Conservation (phyloP, 1,284 basidiomycete genomes). For the Pseudozyma flocculosa region DNA sequence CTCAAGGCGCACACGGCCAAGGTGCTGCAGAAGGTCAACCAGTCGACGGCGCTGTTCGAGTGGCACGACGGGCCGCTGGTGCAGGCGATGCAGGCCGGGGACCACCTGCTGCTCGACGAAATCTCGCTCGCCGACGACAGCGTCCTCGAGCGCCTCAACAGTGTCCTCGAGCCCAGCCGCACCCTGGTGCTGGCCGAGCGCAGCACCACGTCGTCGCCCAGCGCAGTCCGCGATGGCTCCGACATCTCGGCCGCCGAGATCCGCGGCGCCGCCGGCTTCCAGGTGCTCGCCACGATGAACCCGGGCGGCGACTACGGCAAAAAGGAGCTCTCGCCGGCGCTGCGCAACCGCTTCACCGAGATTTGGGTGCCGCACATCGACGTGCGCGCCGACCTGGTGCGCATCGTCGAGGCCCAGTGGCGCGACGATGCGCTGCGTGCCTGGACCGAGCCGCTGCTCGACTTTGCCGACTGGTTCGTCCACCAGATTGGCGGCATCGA, state of each 20-base stretch:
- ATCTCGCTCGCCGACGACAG: constrained; percentile 98
- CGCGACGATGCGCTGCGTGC: constrained; percentile 63
- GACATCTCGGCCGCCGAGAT: constrained; percentile 38
- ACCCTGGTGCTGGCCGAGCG: constrained; percentile 91
- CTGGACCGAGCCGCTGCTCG: constrained; percentile 71
- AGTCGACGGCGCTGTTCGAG: constrained; percentile 77
- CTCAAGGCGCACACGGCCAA: too few species aligned
- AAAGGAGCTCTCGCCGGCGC: constrained; percentile 94
- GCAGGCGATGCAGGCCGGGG: constrained; percentile 82
- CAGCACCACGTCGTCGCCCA: constrained; percentile 64
- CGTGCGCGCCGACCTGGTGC: constrained; percentile 71
- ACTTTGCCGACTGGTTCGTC: constrained; percentile 81
- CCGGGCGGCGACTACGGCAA: constrained; percentile 99
- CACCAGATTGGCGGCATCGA: constrained; percentile 67
- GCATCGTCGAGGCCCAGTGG: constrained; percentile 80
- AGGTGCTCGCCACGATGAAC: constrained; percentile 97
- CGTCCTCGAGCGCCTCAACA: constrained; percentile 94
- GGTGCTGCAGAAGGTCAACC: constrained; percentile 61
- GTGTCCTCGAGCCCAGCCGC: constrained; percentile 86
- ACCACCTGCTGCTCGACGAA: constrained; percentile 90
- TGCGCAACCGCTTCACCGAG: constrained; percentile 97
- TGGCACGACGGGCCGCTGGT: constrained; percentile 96
- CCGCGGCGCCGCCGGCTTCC: constrained; percentile 64
- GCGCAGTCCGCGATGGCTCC: constrained; percentile 10
- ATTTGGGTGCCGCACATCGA: constrained; percentile 95